Evolutionary conservation across 805 yeast species (phyloP), one percentile per base, ranked within the genome.

Genomic region (Yamadazyma phyllophila): DNA sequence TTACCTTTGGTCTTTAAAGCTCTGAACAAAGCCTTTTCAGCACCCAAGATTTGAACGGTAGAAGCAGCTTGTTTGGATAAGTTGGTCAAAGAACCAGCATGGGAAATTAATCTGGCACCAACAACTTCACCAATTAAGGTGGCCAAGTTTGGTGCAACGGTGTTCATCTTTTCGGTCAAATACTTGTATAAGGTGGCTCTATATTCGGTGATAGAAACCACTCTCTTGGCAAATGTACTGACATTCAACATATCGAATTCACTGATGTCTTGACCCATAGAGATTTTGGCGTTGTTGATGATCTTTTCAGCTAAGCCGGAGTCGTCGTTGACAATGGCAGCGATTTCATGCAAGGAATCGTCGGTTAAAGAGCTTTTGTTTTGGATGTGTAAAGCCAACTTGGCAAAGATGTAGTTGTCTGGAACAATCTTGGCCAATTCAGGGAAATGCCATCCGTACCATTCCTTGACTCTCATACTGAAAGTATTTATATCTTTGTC

Each of bases 371-470:
- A 79, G 46, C 90, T 76, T 76, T 94, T 94, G 75, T 94, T 96
- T 71, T 82, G 81, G 66, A 94, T 88, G 71, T 78, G 77, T 52
- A 89, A 72, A 50, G 89, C 88, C 52, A 92, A 78, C 66, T 79
- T 82, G 57, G 97, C 96, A 69, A 79, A 91, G 52, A 77, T 73
- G 75, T 86, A 87, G 78, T 89, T 90, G 71, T 91, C 97, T 56
- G 88, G 82, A 44, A 88, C 95, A 60, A 91, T 80, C 73, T 86
- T 88, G 59, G 95, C 94, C 73, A 90, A 81, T 75, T 90, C 97
- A 48, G 97, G 97, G 83, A 94, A 90, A 68, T 90, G 97, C 97
- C 97, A 90, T 60, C 96, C 96, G 74, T 90, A 90, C 97, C 97
- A 90, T 74, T 90, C 97, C 76, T 90, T 88, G 56, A 87, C 94